Base-by-base conservation (phyloP, 208 protist species). In the Leishmania braziliensis region DNA sequence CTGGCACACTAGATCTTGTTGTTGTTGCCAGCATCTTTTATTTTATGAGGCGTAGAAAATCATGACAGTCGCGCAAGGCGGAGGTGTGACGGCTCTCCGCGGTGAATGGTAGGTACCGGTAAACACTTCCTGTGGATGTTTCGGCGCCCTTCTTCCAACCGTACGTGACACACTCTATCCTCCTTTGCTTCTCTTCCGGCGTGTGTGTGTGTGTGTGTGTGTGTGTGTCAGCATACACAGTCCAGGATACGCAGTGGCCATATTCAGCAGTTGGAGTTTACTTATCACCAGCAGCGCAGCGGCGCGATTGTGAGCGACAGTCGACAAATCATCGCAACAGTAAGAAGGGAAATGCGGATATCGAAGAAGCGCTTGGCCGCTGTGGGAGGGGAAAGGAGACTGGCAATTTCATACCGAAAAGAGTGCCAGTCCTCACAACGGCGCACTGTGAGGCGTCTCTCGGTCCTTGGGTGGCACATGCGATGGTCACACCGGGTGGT, bases 51-150 rank as follows among this genome's bases (percentile, higher is more conserved):
- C 26, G 58, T 33, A n/a, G 58, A 33, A 33, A 16, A 63, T 26
- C 58, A 33, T 29, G 58, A 29, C 58, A 63, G 58, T 29, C 5
- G 26, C 58, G 58, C 26, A 63, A 63, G 12, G 5, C 26, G 26
- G 58, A 63, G 58, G 58, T 33, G 58, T 33, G 29, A 14, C 26
- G 26, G 26, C 58, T 23, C 43, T 46, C 43, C 58, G 58, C 29
- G 29, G 63, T 18, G 26, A 46, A 26, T 26, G 36, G 5, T 74
- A 16, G 20, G 53, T 71, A 58, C 60, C 53, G 71, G 58, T 73
- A 70, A 83, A 69, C 72, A 60, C 68, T 46, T 81, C n/a, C 60
- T n/a, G 9, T 70, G 29, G n/a, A 71, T 18, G 5, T 23, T 39
- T 50, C 33, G 12, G 39, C 66, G 39, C 8, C 66, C 26, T 79